Base-by-base conservation (phyloP, 306 rosid species). In the Arachis stenosperma region DNA sequence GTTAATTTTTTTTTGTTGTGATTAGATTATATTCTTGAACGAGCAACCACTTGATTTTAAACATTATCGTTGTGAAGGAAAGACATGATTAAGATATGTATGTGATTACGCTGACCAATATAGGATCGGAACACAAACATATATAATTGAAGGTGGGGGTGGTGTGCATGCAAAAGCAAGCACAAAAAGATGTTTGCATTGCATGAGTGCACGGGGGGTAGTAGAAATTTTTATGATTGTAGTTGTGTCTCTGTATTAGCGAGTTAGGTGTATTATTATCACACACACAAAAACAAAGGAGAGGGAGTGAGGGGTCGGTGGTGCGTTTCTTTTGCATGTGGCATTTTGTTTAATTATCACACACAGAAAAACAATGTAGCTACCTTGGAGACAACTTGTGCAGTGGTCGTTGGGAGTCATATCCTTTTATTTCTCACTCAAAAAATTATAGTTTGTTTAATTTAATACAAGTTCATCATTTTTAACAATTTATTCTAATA, bases 241-340 rank as follows among this genome's bases (percentile, higher is more conserved):
- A 62, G 67, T 46, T 60, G 2, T 79, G 75, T 75, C 74, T 51
- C 13, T 33, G 70, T 58, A 17, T 56, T 44, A 61, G 37, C 75
- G 59, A 61, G 75, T 61, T 68, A 71, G 27, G 27, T 22, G 27
- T 22, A 22, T 22, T 22, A 22, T 22, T 71, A 80, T 48, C 10
- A 75, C 52, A 57, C 3, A 22, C 27, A 22, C 27, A 22, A 22
- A 22, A 22, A 22, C 27, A 22, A 22, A 22, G 27, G 27, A 22
- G 27, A 22, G 27, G 27, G 27, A 22, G 27, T 22, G 27, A 22
- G 75, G 75, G 78, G 61, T 74, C 76, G 67, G 66, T 46, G 76
- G 77, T 76, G 76, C 83, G 57, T 66, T 22, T 22, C 27, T 60
- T 58, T 47, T 81, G 74, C 86, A 79, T 79, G 81, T 76, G 87